A percentile compares a stretch with the other conserved stretches of the same genome.
These are phyloP conservation scores for Cenchrus purpureus DNA, from an alignment of 176 grass and related monocot genomes.

Conservation along the genomic window DNA sequence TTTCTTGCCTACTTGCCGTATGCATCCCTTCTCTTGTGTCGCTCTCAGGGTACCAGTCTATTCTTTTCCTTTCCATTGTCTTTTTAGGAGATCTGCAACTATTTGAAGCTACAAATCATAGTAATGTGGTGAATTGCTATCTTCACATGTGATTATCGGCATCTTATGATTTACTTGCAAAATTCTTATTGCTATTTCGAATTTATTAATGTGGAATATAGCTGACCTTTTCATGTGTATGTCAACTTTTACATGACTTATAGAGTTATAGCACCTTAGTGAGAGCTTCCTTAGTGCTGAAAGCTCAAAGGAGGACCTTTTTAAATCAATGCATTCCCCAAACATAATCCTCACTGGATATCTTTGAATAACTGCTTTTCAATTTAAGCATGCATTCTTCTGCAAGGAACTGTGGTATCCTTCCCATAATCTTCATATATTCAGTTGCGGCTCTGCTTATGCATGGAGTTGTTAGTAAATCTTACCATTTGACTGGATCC, in stretches of 20 bases:
- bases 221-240: not conserved
- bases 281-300: slow-evolving; percentile 3
- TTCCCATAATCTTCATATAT: slow-evolving; percentile 21
- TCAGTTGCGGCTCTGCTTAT: not conserved
- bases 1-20: slow-evolving; percentile 5
- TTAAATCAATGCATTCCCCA: not conserved
- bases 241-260: slow-evolving; percentile 4
- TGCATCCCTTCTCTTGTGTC: slow-evolving; percentile 43
- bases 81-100: slow-evolving; percentile 31
- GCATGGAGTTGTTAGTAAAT: slow-evolving; percentile 35
- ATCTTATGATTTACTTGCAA: slow-evolving; percentile 25
- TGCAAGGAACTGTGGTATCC: slow-evolving; percentile 25
- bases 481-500: not conserved
- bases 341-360: slow-evolving; percentile 4
- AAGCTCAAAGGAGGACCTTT: not conserved
- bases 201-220: slow-evolving; percentile 29
- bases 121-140: slow-evolving; percentile 22
- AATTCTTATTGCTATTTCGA: not conserved
- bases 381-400: slow-evolving; percentile 18
- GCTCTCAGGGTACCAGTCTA: slow-evolving; percentile 32
- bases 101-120: slow-evolving; percentile 42
- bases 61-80: not conserved
- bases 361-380: slow-evolving; percentile 18
- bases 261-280: not conserved
- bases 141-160: slow-evolving; percentile 13